These are phyloP conservation scores for Pythium utonaiense DNA, from an alignment of 352 stramenopile genomes.

Conservation along the genomic window DNA sequence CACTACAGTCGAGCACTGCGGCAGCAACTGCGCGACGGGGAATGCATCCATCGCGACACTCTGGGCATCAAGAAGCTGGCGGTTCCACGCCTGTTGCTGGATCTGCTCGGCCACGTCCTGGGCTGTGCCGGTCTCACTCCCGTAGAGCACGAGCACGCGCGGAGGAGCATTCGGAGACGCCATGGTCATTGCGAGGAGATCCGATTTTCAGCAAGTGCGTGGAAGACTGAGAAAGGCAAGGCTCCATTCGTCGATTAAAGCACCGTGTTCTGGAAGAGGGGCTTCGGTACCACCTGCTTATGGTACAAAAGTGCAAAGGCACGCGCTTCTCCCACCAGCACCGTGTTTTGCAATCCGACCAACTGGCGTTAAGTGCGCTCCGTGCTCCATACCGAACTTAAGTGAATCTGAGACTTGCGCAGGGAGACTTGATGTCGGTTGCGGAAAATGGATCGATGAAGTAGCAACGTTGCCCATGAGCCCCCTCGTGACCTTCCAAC, in stretches of 20 bases:
- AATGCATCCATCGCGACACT: constrained; percentile 68
- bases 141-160: constrained; percentile 86
- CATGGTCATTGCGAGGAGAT: neutral
- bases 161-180: constrained; percentile 4
- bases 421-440: no score
- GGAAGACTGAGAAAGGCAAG: neutral
- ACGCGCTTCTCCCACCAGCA: neutral
- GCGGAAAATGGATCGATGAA: no score
- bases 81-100: constrained; percentile 55
- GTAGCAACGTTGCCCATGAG: no score
- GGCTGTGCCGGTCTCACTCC: constrained; percentile 86
- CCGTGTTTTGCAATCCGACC: neutral
- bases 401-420: no score
- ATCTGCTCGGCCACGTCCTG: constrained; percentile 86
- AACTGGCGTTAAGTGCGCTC: no score
- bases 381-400: no score
- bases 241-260: no score
- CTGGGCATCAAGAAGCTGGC: constrained; percentile 53
- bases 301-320: neutral
- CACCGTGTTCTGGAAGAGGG: neutral
- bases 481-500: no score
- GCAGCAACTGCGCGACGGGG: constrained; percentile 43
- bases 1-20: constrained; percentile 60
- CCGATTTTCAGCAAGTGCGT: no score
- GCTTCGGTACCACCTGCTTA: neutral